Base-by-base conservation (phyloP, 2,329 filamentous ascomycete species). In the Fusarium sp. region DNA sequence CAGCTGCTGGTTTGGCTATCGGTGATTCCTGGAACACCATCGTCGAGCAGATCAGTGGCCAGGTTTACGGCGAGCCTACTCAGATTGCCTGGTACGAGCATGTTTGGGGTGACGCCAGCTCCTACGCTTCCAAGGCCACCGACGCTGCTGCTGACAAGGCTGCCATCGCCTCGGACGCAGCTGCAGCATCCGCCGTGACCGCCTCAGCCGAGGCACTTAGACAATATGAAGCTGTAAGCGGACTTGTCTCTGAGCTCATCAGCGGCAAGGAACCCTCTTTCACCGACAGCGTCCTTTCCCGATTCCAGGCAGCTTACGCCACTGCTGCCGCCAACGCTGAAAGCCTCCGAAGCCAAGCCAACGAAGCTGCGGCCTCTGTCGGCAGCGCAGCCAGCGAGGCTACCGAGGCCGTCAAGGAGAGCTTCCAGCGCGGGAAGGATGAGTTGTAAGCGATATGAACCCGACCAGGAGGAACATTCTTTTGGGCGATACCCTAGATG, bases 261-360 rank as follows among this genome's bases (percentile, higher is more conserved):
- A 81, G 86, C 39, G 93, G 92, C 54, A 93, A 91, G 77, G 93
- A 97, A 76, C 90, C 92, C 1, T 89, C 90, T 16, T 97, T 93
- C 74, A 94, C 91, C 0, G 92, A 97, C 75, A 94, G 92, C 62
- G 91, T 95, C 5, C 89, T 93, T 79, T 88, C 84, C 53, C 88
- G 91, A 52, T 84, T 97, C 15, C 87, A 88, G 57, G 90, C 87
- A 5, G 92, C 89, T 1, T 96, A 95, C 74, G 88, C 89, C 24
- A 92, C 89, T 0, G 91, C 89, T 3, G 81, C 86, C 3, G 84
- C 88, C 1, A 88, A 84, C 1, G 82, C 85, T 10, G 84, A 84
- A 13, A 85, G 82, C 61, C 63, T 79, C 41, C 79, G 77, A 12
- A 78, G 71, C 55, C 74, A 80, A 28, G 80, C 79, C 10, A 77